Percentiles rank a stretch among this genome's conserved stretches.
Evolutionary conservation across 345 rosid genomes (phyloP).

Genomic region (Brassica rapa): DNA sequence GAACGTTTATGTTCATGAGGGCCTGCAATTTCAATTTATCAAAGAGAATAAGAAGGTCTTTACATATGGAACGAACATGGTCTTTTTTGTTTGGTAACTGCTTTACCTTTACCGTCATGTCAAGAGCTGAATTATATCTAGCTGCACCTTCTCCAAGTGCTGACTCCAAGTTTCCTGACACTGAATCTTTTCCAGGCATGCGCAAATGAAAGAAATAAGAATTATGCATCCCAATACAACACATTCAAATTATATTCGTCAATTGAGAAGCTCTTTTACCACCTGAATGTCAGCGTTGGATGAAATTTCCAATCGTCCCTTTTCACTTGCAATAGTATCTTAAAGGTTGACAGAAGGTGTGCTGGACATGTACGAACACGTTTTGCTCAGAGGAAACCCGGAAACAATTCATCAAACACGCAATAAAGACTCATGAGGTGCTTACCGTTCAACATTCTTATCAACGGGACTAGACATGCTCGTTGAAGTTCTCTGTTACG

Average conservation of each 20-base stretch:
- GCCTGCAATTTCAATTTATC: background rate
- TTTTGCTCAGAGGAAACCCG: background rate
- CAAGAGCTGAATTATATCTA: background rate
- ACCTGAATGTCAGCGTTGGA: too few species aligned
- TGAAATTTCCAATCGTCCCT: too few species aligned
- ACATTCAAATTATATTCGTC: background rate
- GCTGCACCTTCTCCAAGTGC: background rate
- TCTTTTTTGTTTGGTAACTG: background rate
- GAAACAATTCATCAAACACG: background rate
- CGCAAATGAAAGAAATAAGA: background rate
- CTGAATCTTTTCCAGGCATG: background rate
- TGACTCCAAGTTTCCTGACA: background rate
- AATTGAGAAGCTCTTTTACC: background rate
- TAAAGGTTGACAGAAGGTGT: background rate
- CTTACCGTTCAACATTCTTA: constrained; percentile 14
- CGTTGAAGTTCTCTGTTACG: constrained; percentile 21
- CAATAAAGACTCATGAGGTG: background rate
- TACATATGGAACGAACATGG: too few species aligned
- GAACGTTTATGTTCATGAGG: constrained; percentile 17
- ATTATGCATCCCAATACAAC: background rate
- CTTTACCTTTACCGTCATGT: background rate
- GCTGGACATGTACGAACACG: background rate
- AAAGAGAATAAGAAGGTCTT: background rate
- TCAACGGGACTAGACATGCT: background rate
- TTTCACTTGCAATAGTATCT: too few species aligned